These are phyloP conservation scores for Purpureocillium takamizusanense DNA, from an alignment of 2,329 filamentous ascomycete genomes.

Conservation along the genomic window DNA sequence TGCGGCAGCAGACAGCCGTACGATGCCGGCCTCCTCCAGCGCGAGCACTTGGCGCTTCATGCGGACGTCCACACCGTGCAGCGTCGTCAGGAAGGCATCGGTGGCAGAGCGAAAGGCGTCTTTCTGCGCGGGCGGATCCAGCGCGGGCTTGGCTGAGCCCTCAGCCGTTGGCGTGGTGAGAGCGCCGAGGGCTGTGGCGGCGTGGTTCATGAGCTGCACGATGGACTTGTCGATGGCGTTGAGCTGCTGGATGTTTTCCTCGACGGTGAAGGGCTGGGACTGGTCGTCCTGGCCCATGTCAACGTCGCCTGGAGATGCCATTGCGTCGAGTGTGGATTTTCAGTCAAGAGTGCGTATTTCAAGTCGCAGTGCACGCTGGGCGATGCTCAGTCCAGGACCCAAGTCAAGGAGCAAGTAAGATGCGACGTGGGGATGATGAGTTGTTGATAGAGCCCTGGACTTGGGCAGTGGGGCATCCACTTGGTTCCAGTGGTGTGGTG, in stretches of 20 bases:
- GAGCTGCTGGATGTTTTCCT: constrained; percentile 73
- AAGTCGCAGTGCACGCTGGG: too few relatives aligned
- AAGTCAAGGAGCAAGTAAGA: too few relatives aligned
- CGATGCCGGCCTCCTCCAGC: constrained; percentile 72
- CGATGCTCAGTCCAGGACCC: too few relatives aligned
- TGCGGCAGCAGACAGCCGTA: constrained; percentile 36
- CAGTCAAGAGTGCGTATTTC: too few relatives aligned
- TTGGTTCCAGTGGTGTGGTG: too few relatives aligned
- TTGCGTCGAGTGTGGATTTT: constrained; percentile 10
- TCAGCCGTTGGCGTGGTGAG: constrained; percentile 27
- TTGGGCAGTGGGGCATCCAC: too few relatives aligned
- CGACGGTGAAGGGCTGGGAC: constrained; percentile 55
- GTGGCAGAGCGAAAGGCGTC: constrained; percentile 49
- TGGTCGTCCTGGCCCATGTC: constrained; percentile 16
- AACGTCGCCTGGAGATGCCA: constrained; percentile 22
- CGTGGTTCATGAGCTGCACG: constrained; percentile 31
- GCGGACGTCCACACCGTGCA: constrained; percentile 66
- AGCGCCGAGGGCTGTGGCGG: constrained; percentile 34
- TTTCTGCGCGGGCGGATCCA: constrained; percentile 41
- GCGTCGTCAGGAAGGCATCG: constrained; percentile 59
- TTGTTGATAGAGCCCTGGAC: too few relatives aligned
- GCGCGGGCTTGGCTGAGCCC: constrained; percentile 11
- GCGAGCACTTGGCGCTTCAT: constrained; percentile 62
- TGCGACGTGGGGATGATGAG: too few relatives aligned
- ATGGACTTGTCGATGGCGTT: constrained; percentile 63